Evolutionary conservation across 2,329 filamentous ascomycete genomes (phyloP).

Genomic region (Paradendryphiella salina): DNA sequence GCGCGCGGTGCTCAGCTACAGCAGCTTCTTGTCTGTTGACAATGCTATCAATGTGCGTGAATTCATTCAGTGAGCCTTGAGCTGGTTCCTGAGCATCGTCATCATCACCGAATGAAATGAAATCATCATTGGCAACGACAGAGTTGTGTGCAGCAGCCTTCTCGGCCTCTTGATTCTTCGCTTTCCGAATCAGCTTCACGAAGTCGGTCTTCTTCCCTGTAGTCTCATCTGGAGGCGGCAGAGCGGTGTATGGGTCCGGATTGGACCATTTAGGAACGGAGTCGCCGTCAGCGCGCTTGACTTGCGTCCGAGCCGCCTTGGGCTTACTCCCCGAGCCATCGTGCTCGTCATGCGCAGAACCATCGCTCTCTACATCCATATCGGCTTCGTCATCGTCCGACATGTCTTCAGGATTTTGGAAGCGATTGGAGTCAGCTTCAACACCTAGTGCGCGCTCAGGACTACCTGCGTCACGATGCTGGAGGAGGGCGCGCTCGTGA

Average conservation of each 20-base stretch:
- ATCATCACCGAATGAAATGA: constrained; percentile 76
- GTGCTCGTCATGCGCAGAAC: constrained; percentile 22
- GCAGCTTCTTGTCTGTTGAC: constrained; percentile 14
- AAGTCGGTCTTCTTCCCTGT: constrained; percentile 80
- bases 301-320: constrained; percentile 30
- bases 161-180: constrained; percentile 64
- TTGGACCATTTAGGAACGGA: constrained; percentile 84
- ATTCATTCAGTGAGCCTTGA: constrained; percentile 34
- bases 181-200: constrained; percentile 88
- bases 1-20: constrained; percentile 16
- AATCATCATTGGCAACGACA: constrained; percentile 66
- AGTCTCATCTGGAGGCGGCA: constrained; percentile 75
- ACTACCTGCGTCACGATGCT: constrained; percentile 46
- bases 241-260: constrained; percentile 86
- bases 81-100: constrained; percentile 12
- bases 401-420: constrained; percentile 47
- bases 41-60: constrained; percentile 13
- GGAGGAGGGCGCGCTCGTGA: constrained; percentile 52
- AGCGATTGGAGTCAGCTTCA: constrained; percentile 47
- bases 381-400: constrained; percentile 46
- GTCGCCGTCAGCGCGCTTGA: constrained; percentile 35
- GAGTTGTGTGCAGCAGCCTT: constrained; percentile 59
- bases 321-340: constrained; percentile 21
- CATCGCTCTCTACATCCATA: constrained; percentile 38
- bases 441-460: constrained; percentile 54